Evolutionary conservation across 2,329 filamentous ascomycete genomes (phyloP).

Genomic region (Stagonosporopsis tanaceti): DNA sequence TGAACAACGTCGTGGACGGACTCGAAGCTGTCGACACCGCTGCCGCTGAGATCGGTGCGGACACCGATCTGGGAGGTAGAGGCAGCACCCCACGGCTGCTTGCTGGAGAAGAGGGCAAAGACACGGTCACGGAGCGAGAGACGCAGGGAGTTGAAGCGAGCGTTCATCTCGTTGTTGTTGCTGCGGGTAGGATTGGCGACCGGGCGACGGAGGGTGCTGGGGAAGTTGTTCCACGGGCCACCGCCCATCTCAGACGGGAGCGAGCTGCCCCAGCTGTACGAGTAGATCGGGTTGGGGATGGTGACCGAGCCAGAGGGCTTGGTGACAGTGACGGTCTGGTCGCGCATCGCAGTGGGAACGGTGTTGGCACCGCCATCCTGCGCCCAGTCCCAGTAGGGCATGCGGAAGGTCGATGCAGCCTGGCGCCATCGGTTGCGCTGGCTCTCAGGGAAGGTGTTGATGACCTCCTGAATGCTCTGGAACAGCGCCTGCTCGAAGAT

Average conservation of each 20-base stretch:
- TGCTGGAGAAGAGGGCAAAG: conserved; percentile 47
- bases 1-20: conserved; percentile 47
- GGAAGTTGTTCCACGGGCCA: conserved; percentile 44
- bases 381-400: conserved; percentile 61
- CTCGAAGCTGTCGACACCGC: conserved; percentile 49
- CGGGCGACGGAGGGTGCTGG: conserved; percentile 45
- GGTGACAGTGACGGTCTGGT: conserved; percentile 53
- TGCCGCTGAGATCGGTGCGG: conserved; percentile 36
- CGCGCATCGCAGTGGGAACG: conserved; percentile 49
- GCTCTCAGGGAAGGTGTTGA: conserved; percentile 51
- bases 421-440: conserved; percentile 51
- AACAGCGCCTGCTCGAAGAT: conserved; percentile 63
- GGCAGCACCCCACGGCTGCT: conserved; percentile 40
- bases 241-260: conserved; percentile 61
- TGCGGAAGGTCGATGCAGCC: conserved; percentile 52
- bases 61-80: conserved; percentile 44
- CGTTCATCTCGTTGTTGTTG: conserved; percentile 50
- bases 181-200: conserved; percentile 43
- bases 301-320: conserved; percentile 50
- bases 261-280: conserved; percentile 57
- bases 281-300: conserved; percentile 58
- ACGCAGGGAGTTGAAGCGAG: conserved; percentile 38
- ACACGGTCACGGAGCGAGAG: conserved; percentile 47
- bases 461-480: conserved; percentile 51
- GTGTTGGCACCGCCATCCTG: conserved; percentile 36